Base-by-base conservation (phyloP, 352 stramenopile species). In the Albugo laibachii region DNA sequence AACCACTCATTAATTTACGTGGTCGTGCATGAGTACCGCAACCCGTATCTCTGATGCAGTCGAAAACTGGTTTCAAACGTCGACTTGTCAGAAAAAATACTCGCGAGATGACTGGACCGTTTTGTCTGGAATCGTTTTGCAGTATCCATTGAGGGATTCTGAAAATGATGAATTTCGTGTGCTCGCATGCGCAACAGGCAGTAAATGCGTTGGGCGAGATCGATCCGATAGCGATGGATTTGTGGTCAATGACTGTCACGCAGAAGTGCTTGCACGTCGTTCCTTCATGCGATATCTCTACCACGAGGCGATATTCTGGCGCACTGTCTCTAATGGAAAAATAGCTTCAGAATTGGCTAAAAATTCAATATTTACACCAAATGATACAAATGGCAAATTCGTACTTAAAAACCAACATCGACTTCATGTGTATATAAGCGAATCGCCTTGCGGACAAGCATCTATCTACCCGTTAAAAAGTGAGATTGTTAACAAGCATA, bases 201-300 rank as follows among this genome's bases (percentile, higher is more conserved):
- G 66, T 50, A 91, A 91, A 50, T 91, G 78, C 40, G 63, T 91
- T n/a, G 77, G 74, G 1, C 47, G 58, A 37, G 65, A 71, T 48
- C 66, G 82, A 47, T 55, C 89, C 40, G 60, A 78, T 50, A 53
- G 48, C 12, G 52, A 86, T 34, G 83, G 81, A 16, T 69, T 82
- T 45, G 65, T 95, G 27, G 58, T 96, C 8, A 85, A 93, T 62
- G 91, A 97, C 65, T 92, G 67, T 41, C 91, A 97, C 61, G 91
- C 91, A 18, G 91, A 97, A 70, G 66, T 94, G 31, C 54, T 97
- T 31, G 70, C 82, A 3, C 63, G 82, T 44, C 68, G 89, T 14
- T 79, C 84, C 12, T 62, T 96, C 3, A 50, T 95, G 34, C 63
- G 72, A 15, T 86, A 85, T 44, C 49, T 96, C 31, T 95, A 91